A percentile compares a stretch with the other conserved stretches of the same genome.
phyloP scores from a whole-genome alignment of 2,329 filamentous ascomycete species.

The Alternaria sp. region DNA sequence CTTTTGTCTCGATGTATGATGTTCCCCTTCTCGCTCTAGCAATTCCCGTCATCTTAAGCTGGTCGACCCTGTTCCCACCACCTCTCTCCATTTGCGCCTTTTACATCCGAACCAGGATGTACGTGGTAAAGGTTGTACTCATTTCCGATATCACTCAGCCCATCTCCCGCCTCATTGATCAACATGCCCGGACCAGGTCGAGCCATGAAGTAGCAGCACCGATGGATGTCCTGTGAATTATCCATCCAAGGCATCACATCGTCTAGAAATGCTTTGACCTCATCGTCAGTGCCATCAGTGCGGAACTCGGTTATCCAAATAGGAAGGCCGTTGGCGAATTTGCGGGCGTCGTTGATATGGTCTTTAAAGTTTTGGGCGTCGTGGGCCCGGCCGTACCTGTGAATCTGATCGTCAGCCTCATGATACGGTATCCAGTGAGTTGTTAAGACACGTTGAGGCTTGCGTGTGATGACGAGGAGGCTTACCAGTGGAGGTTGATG shows the following conservation, averaged over 20 bases:
- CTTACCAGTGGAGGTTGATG: slow-evolving; percentile 44
- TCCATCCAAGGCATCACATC: slow-evolving; percentile 47
- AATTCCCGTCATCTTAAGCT: neutral
- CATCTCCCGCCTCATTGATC: slow-evolving; percentile 24
- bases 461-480: too few species aligned
- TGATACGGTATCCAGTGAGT: neutral
- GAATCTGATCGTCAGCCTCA: neutral
- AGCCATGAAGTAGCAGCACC: slow-evolving; percentile 44
- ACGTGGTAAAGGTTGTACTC: slow-evolving; percentile 18
- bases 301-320: slow-evolving; percentile 50
- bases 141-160: slow-evolving; percentile 24
- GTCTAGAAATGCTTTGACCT: slow-evolving; percentile 34
- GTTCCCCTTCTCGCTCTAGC: neutral
- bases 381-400: slow-evolving; percentile 28
- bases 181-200: slow-evolving; percentile 19
- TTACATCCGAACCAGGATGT: neutral
- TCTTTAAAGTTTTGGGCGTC: slow-evolving; percentile 43
- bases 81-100: neutral
- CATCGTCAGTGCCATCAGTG: slow-evolving; percentile 24
- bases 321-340: slow-evolving; percentile 61
- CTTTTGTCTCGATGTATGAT: neutral
- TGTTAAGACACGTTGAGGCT: neutral
- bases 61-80: neutral
- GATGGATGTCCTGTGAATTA: slow-evolving; percentile 31
- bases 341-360: slow-evolving; percentile 42